These are phyloP conservation scores for Lipomyces yamanashiensis DNA, from an alignment of 805 yeast genomes.

Conservation along the genomic window DNA sequence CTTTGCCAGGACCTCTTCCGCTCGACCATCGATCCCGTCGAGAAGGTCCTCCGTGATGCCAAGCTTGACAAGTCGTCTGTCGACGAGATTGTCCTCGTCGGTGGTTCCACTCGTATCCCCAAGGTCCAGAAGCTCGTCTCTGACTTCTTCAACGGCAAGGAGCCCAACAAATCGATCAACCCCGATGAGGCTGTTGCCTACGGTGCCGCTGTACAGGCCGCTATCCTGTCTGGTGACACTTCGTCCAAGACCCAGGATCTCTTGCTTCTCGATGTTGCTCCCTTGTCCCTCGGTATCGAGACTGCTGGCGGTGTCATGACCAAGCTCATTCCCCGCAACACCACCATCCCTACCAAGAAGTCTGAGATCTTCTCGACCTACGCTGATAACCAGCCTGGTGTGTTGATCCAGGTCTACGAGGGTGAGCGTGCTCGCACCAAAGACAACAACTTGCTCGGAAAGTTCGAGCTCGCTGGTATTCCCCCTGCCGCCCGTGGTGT, in stretches of 20 bases:
- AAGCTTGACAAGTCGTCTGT: slow-evolving; percentile 88
- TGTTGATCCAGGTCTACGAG: slow-evolving; percentile 93
- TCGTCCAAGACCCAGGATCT: slow-evolving; percentile 96
- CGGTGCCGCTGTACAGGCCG: slow-evolving; percentile 99
- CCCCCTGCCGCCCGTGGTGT: slow-evolving; percentile 99
- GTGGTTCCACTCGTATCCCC: slow-evolving; percentile 99
- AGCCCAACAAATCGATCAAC: slow-evolving; percentile 94
- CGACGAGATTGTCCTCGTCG: slow-evolving; percentile 91
- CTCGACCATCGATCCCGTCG: slow-evolving; percentile 92
- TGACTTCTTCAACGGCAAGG: slow-evolving; percentile 96
- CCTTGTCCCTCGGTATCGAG: slow-evolving; percentile 96
- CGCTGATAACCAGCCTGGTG: slow-evolving; percentile 99
- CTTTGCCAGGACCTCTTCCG: slow-evolving; percentile 92
- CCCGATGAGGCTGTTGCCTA: slow-evolving; percentile 99
- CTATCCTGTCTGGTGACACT: slow-evolving; percentile 93
- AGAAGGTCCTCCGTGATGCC: slow-evolving; percentile 89
- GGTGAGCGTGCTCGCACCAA: slow-evolving; percentile 97
- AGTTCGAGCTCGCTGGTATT: slow-evolving; percentile 93
- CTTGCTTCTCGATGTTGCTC: slow-evolving; percentile 94
- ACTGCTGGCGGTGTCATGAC: slow-evolving; percentile 99
- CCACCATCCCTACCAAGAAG: slow-evolving; percentile 96
- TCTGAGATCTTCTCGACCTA: slow-evolving; percentile 95
- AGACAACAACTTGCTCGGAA: slow-evolving; percentile 96
- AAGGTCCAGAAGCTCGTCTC: slow-evolving; percentile 93
- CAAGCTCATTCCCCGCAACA: slow-evolving; percentile 96